Conservation (phyloP, 495 filamentous ascomycete genomes). For the Daldinia bambusicola region DNA sequence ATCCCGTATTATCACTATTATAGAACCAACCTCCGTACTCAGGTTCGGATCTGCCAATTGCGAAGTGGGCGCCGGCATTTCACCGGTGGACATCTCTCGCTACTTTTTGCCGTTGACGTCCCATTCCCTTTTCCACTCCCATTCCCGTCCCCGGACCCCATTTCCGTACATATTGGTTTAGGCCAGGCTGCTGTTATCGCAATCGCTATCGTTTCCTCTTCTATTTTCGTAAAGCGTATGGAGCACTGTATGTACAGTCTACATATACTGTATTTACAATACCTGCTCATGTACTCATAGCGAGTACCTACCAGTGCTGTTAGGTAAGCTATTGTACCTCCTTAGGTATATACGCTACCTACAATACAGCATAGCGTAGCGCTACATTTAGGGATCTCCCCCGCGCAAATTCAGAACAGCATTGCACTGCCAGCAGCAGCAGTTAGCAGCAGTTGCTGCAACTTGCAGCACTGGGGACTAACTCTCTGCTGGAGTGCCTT, state of each 20-base stretch:
- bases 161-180: not conserved
- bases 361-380: constrained; percentile 2
- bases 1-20: constrained; percentile 35
- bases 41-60: constrained; percentile 17
- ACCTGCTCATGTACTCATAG: not conserved
- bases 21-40: constrained; percentile 21
- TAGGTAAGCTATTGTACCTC: not conserved
- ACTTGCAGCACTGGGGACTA: constrained; percentile 16
- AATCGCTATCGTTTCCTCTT: constrained; percentile 9
- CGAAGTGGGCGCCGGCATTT: constrained; percentile 27
- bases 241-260: constrained; percentile 1
- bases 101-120: constrained; percentile 6
- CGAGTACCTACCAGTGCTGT: not conserved
- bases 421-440: not conserved
- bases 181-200: constrained; percentile 10
- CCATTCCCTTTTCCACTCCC: not conserved
- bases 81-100: constrained; percentile 14
- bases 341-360: not conserved
- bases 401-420: constrained; percentile 6
- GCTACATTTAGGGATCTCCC: constrained; percentile 5
- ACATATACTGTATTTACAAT: constrained; percentile 16
- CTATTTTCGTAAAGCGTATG: constrained; percentile 7
- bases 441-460: not conserved
- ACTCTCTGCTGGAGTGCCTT: not conserved
- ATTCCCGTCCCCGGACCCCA: constrained; percentile 5